Percentiles rank a stretch among this genome's conserved stretches.
Evolutionary conservation across 495 filamentous ascomycete genomes (phyloP).

Genomic region (Annulohypoxylon stygium): DNA sequence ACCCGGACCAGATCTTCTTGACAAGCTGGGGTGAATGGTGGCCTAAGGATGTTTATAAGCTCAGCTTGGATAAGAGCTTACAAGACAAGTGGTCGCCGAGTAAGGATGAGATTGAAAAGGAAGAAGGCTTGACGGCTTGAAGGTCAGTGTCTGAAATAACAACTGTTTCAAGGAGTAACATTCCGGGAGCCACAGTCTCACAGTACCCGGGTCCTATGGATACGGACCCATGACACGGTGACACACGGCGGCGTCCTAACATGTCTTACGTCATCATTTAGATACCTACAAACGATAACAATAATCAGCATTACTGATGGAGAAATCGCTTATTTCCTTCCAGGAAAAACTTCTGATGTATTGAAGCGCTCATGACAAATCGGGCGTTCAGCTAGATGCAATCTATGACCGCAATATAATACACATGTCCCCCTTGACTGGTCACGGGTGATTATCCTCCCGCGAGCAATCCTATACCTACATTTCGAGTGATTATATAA

Average conservation of each 20-base stretch:
- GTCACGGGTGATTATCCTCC: not conserved
- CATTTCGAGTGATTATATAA: not conserved
- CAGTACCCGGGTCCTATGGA: not conserved
- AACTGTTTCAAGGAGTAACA: not conserved
- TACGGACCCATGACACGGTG: not conserved
- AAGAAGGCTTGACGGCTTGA: slow-evolving; percentile 49
- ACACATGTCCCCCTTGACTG: not conserved
- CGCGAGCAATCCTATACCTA: not conserved
- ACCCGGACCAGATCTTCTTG: slow-evolving; percentile 61
- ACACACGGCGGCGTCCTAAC: not conserved
- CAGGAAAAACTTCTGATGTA: too few species aligned
- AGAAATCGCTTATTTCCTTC: not conserved
- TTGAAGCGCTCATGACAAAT: not conserved
- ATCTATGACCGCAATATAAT: not conserved
- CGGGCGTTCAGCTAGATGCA: not conserved
- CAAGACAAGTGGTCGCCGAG: slow-evolving; percentile 62
- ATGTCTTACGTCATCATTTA: not conserved
- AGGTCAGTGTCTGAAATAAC: not conserved
- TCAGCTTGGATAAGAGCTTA: slow-evolving; percentile 54
- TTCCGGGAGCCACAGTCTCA: not conserved
- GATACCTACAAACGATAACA: not conserved
- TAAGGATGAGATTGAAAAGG: slow-evolving; percentile 58
- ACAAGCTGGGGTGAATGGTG: slow-evolving; percentile 66
- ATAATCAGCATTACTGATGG: not conserved
- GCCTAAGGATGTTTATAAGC: slow-evolving; percentile 55